Evolutionary conservation across 2,329 filamentous ascomycete species (phyloP).

Genomic region (Huntiella decipiens): DNA sequence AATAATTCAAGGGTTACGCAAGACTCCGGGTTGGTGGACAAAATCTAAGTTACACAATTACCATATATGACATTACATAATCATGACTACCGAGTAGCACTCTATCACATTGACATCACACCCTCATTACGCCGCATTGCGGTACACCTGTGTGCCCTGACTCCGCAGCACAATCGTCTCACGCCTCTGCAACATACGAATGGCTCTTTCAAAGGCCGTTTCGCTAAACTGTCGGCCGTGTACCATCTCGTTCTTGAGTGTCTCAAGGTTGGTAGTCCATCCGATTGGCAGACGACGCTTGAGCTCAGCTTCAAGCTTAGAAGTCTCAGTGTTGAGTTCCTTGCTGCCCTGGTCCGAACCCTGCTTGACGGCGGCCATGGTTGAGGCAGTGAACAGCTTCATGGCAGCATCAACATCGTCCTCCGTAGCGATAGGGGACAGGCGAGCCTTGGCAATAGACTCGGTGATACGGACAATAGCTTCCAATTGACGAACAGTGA

Average conservation of each 20-base stretch:
- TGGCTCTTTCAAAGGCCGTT: slow-evolving; percentile 61
- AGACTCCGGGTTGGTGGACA: too few species aligned
- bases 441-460: slow-evolving; percentile 74
- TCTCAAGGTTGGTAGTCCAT: slow-evolving; percentile 82
- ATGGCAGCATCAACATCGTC: slow-evolving; percentile 94
- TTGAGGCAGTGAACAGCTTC: slow-evolving; percentile 83
- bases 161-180: slow-evolving; percentile 73
- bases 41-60: too few species aligned
- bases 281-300: slow-evolving; percentile 77
- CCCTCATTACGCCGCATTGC: slow-evolving; percentile 41
- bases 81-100: too few species aligned
- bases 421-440: slow-evolving; percentile 74
- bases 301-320: slow-evolving; percentile 74
- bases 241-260: slow-evolving; percentile 74
- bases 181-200: slow-evolving; percentile 70
- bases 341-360: slow-evolving; percentile 67
- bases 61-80: too few species aligned
- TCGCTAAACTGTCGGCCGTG: slow-evolving; percentile 82
- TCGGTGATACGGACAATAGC: slow-evolving; percentile 95
- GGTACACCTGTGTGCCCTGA: slow-evolving; percentile 55
- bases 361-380: slow-evolving; percentile 93
- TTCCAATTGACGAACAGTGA: slow-evolving; percentile 91
- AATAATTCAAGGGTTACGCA: too few species aligned
- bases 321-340: slow-evolving; percentile 78
- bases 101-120: background rate